Percentiles rank a stretch among this genome's conserved stretches.
Evolutionary conservation across 2,329 filamentous ascomycete species (phyloP).

Genomic region (Monosporascus sp.): DNA sequence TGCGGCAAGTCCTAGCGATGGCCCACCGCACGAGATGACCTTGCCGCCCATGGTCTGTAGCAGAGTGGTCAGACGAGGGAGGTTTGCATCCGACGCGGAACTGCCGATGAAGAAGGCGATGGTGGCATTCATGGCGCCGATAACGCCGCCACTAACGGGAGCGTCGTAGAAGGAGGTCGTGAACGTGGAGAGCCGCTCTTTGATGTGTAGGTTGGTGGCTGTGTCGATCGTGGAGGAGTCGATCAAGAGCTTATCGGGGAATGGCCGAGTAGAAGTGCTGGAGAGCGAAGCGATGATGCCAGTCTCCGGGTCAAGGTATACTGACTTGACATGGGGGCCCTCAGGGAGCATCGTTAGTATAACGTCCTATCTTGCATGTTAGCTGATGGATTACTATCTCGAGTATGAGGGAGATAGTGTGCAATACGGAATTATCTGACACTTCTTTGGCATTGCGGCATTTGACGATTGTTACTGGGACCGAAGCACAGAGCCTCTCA

Average conservation of each 20-base stretch:
- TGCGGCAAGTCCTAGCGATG: slow-evolving; percentile 50
- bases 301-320: slow-evolving; percentile 42
- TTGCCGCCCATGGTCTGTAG: slow-evolving; percentile 47
- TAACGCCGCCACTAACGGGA: slow-evolving; percentile 29
- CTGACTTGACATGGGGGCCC: slow-evolving; percentile 61
- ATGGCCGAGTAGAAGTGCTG: neutral
- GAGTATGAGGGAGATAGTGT: neutral
- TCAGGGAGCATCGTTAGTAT: slow-evolving; percentile 67
- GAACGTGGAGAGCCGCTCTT: slow-evolving; percentile 9
- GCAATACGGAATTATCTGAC: slow-evolving; percentile 41
- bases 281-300: slow-evolving; percentile 41
- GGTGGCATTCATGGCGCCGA: slow-evolving; percentile 28
- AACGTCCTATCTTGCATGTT: slow-evolving; percentile 44
- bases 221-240: slow-evolving; percentile 72
- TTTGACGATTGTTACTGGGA: slow-evolving; percentile 32
- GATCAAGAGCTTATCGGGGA: slow-evolving; percentile 48
- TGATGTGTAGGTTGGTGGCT: slow-evolving; percentile 34
- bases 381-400: neutral
- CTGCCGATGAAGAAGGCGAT: slow-evolving; percentile 33
- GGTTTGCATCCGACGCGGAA: slow-evolving; percentile 27
- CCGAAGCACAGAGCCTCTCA: slow-evolving; percentile 37
- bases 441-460: slow-evolving; percentile 41
- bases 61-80: slow-evolving; percentile 37
- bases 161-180: slow-evolving; percentile 29
- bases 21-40: slow-evolving; percentile 51